Percentiles rank a stretch among this genome's conserved stretches.
Conservation (phyloP, 73 alveolate species). For the Paramecium sexaurelia region DNA sequence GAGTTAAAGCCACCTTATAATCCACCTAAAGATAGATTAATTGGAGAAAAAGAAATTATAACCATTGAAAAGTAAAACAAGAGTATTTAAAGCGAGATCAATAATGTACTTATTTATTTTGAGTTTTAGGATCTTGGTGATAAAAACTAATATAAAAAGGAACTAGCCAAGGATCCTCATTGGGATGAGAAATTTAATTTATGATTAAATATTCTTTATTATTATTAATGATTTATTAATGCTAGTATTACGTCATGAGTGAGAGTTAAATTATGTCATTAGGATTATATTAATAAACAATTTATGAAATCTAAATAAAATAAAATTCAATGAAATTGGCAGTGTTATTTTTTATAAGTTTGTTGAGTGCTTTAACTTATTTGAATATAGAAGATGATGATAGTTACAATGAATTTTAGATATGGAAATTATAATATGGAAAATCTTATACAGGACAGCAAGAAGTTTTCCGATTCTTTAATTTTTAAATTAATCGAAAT, state of each 20-base stretch:
- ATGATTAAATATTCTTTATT: slow-evolving; percentile 16
- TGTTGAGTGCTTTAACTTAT: neutral
- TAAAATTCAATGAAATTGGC: slow-evolving; percentile 8
- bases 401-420: neutral
- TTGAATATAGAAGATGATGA: neutral
- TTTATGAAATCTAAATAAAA: neutral
- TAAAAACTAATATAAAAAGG: slow-evolving; percentile 52
- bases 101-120: neutral
- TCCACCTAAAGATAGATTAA: slow-evolving; percentile 66
- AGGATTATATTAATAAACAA: neutral
- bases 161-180: slow-evolving; percentile 57
- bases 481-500: neutral
- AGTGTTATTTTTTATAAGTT: neutral
- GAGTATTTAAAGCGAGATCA: slow-evolving; percentile 2
- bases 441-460: neutral
- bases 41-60: slow-evolving; percentile 55
- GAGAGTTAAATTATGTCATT: neutral
- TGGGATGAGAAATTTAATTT: slow-evolving; percentile 65
- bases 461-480: neutral
- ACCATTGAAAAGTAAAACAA: slow-evolving; percentile 17
- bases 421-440: neutral
- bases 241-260: slow-evolving; percentile 4
- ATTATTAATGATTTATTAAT: neutral
- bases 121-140: slow-evolving; percentile 2
- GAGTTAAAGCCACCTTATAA: slow-evolving; percentile 62